Evolutionary conservation across 345 rosid species (phyloP), one percentile per base, ranked within the genome.

Genomic region (Noccaea caerulescens): DNA sequence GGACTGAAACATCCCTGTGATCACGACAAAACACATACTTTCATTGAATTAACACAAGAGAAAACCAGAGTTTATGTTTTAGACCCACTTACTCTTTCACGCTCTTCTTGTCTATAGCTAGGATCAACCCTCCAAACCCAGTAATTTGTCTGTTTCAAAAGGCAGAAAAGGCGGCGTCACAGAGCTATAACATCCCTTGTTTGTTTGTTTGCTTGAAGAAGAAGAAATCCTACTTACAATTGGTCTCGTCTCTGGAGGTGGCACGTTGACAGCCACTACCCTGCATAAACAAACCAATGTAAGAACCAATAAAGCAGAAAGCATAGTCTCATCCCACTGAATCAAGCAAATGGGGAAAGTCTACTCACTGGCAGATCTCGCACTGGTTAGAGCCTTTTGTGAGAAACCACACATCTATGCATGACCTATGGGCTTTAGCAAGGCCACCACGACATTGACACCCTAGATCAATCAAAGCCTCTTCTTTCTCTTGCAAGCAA

Each of bases 401-500:
- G 41, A 73, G 85, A 72, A 93, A 93, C 97, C 98, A 93, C 66
- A 90, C 81, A 69, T 87, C 90, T 55, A 93, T 88, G 76, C 98
- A 90, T 13, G 97, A 82, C 49, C 80, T 83, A 68, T 93, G 98
- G 4, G 93, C 76, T 82, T 84, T 84, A 1, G 87, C 82, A 78
- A 93, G 91, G 50, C 90, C 98, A 25, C 97, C 96, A 59, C 87
- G 87, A 76, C 98, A 93, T 23, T 64, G 81, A 78, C 98, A 93
- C 61, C 98, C 98, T 18, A 93, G 88, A 74, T 85, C 88, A 25
- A 93, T 90, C 54, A 88, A 82, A 47, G 34, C 69, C 76, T 93
- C 97, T 71, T 93, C 98, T 73, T 84, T 88, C 69, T 93, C 96
- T 76, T 90, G 91, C 75, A 83, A 95, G 58, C 98, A 93, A 76